Evolutionary conservation across 768 basidiomycete species (phyloP), one percentile per base, ranked within the genome.

Genomic region (Ramaria sp.): DNA sequence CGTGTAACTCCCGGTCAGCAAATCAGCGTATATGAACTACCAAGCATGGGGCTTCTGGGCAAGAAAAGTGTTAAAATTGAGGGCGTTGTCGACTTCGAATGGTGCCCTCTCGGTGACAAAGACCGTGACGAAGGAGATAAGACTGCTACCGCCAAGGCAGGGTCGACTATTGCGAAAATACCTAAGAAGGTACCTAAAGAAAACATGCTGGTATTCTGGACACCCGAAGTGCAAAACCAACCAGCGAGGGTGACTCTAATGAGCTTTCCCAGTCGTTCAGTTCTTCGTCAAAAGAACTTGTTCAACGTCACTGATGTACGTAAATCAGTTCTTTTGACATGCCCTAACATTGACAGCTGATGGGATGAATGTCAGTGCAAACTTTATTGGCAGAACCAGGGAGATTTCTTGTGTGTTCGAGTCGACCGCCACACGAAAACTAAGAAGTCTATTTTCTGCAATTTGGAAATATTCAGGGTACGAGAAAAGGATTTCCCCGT

Each of bases 351-450:
- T 32, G 47, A 47, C 27, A 41, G 57, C 16, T 41, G 10, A 48
- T 15, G 16, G 27, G n/a, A 45, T n/a, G n/a, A 34, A 18, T 41
- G 62, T 9, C 63, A 98, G 94, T 97, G 95, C 68, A 96, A 96
- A 71, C 78, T 99, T 41, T 85, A 87, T 69, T 99, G 92, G 93
- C 96, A 99, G 73, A 95, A 93, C 63, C 88, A 93, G 66, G 96
- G 95, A 34, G 93, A 98, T 68, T 98, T 90, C 73, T 80, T 99
- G 15, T 98, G 96, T 64, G 95, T 98, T 68, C 97, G 96, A 71
- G 96, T 99, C 53, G 96, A 98, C 71, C 86, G 95, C 48, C 93
- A 96, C 67, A 94, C 93, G 24, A 98, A 98, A 73, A 95, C 95
- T 4, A 96, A 95, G 71, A 98, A 98, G 72, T 93, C 93, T 3